Base-by-base conservation (phyloP, 2,329 filamentous ascomycete species). In the Alternaria dauci region DNA sequence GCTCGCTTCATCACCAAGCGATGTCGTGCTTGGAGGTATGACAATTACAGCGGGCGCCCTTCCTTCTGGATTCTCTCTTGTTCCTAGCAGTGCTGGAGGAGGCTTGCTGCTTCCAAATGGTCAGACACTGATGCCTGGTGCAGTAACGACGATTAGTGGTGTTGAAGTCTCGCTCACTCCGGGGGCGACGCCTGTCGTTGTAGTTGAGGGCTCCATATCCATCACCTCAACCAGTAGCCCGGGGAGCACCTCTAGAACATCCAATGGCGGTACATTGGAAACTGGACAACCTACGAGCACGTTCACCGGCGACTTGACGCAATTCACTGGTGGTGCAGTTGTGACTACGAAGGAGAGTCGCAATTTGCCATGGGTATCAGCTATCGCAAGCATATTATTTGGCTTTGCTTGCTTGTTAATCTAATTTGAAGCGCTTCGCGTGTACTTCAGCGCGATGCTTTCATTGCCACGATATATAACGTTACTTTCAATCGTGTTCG, bases 41-140 rank as follows among this genome's bases (percentile, higher is more conserved):
- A 36, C 30, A 4, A 36, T 36, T 0, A 5, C 8, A 4, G 28
- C 20, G 0, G 46, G 20, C 7, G 14, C 30, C 0, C 46, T 48
- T 25, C 46, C 46, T 2, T n/a, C 28, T 18, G 54, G 54, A 12
- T 44, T 43, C 28, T 34, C 46, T 4, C 52, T 57, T 2, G 7
- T 57, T 9, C 38, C 46, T 5, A 11, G 26, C 1, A 20, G 38
- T 7, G 38, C 16, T 43, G 28, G 54, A 0, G 38, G 44, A 20
- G 54, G 46, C n/a, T 18, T 56, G 1, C 2, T 51, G 1, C 20
- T 56, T 14, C 44, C 46, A 1, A 52, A 56, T 5, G 5, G 54
- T 7, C 34, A 56, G n/a, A 56, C 38, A 2, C n/a, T 52, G 34
- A 51, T 56, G 34, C 44, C 54, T 4, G 54, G 44, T 4, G 34